These are phyloP conservation scores for Haematococcus lacustris DNA, from an alignment of 139 green algal species.

Conservation along the genomic window DNA sequence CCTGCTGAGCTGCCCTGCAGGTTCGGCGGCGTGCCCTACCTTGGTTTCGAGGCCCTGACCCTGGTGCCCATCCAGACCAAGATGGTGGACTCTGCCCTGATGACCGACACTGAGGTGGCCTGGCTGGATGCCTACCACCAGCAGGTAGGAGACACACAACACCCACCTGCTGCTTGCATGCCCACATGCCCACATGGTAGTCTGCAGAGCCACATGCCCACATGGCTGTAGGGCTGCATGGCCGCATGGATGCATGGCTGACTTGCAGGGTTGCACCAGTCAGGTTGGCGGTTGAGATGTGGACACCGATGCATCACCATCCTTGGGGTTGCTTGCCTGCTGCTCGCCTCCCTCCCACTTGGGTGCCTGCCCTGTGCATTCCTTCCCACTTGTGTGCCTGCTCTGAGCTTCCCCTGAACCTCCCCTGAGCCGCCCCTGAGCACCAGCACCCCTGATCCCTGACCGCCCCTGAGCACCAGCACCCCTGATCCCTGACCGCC, in stretches of 20 bases:
- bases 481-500: no score
- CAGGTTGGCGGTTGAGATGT: not conserved
- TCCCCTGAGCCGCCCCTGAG: no score
- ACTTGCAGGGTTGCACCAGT: no score
- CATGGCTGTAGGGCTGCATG: not conserved
- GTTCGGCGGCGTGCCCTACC: conserved; percentile 74
- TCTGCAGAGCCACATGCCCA: not conserved
- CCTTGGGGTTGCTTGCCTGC: not conserved
- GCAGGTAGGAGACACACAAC: conserved; percentile 20
- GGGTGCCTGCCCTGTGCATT: no score
- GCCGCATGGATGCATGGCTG: not conserved
- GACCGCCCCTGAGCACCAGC: no score
- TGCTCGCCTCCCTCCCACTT: no score
- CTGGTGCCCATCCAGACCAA: conserved; percentile 81
- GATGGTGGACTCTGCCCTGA: conserved; percentile 67
- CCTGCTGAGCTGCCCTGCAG: no score
- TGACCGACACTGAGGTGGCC: conserved; percentile 55
- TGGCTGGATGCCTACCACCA: conserved; percentile 86
- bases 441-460: no score
- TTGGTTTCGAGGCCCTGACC: conserved; percentile 82
- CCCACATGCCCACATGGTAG: no score
- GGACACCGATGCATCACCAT: not conserved
- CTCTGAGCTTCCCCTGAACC: no score
- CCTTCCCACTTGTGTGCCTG: no score
- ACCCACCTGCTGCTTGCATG: not conserved